Conservation (phyloP, 2,329 filamentous ascomycete genomes). For the Colletotrichum musae region DNA sequence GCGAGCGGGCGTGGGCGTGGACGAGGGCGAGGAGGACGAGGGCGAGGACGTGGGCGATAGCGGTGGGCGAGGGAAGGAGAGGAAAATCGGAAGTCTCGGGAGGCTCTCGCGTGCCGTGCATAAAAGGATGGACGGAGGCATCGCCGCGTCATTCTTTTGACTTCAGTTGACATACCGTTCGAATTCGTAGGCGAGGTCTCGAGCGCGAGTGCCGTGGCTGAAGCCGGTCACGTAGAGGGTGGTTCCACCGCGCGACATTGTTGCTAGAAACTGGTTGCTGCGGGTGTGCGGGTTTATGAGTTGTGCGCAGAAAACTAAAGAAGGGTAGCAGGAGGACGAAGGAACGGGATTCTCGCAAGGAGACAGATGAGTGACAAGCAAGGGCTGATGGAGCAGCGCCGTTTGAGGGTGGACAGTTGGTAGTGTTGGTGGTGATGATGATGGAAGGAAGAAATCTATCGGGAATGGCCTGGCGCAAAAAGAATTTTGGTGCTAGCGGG, state of each 20-base stretch:
- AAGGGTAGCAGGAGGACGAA: slow-evolving; percentile 1
- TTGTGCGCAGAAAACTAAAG: slow-evolving; percentile 10
- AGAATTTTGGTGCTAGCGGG: slow-evolving; percentile 37
- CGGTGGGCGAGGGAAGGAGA: slow-evolving; percentile 49
- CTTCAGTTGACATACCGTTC: slow-evolving; percentile 92
- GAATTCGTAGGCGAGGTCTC: slow-evolving; percentile 99
- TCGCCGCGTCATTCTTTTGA: slow-evolving; percentile 57
- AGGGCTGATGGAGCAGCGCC: slow-evolving; percentile 37
- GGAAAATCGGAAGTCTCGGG: slow-evolving; percentile 50
- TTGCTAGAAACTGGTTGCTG: slow-evolving; percentile 44
- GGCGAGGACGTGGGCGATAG: slow-evolving; percentile 51
- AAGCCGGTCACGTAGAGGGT: slow-evolving; percentile 99
- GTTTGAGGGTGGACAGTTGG: slow-evolving; percentile 23
- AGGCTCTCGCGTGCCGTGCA: slow-evolving; percentile 47
- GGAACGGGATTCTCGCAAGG: background rate
- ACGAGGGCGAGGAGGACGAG: slow-evolving; percentile 56
- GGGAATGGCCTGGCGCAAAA: slow-evolving; percentile 35
- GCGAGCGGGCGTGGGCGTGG: slow-evolving; percentile 50
- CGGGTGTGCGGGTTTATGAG: slow-evolving; percentile 3
- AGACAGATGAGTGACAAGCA: background rate
- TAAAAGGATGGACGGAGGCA: slow-evolving; percentile 62
- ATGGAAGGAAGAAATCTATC: slow-evolving; percentile 29
- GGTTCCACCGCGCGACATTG: slow-evolving; percentile 92
- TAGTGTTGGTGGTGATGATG: slow-evolving; percentile 35
- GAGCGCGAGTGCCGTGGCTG: slow-evolving; percentile 97